phyloP scores from a whole-genome alignment of 2,329 filamentous ascomycete genomes.

The Clarireedia monteithiana region DNA sequence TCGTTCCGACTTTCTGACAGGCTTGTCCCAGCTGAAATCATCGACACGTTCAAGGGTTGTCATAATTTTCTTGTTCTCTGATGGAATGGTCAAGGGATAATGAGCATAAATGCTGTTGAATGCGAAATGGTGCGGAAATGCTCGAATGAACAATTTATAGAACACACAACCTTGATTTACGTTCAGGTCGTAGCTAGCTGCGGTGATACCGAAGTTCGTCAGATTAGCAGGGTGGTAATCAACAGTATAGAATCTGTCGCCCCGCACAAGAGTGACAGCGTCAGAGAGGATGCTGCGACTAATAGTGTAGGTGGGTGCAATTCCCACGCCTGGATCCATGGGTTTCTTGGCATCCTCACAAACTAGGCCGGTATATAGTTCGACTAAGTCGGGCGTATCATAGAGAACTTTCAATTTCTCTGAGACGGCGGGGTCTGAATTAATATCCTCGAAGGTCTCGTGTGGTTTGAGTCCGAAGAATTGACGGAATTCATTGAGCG shows the following conservation, averaged over 20 bases:
- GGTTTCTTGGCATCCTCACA: slow-evolving; percentile 44
- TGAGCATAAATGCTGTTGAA: slow-evolving; percentile 78
- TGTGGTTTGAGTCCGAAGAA: slow-evolving; percentile 72
- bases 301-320: slow-evolving; percentile 42
- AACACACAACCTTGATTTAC: slow-evolving; percentile 63
- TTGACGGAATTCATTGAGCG: slow-evolving; percentile 74
- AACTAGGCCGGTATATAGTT: slow-evolving; percentile 60
- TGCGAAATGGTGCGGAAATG: slow-evolving; percentile 72
- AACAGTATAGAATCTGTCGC: slow-evolving; percentile 45
- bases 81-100: slow-evolving; percentile 50
- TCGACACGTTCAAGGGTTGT: slow-evolving; percentile 43
- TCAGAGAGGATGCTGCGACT: slow-evolving; percentile 49
- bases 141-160: slow-evolving; percentile 72
- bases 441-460: slow-evolving; percentile 73
- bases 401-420: slow-evolving; percentile 59
- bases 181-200: slow-evolving; percentile 55
- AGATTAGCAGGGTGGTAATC: slow-evolving; percentile 50
- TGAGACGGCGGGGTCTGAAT: slow-evolving; percentile 63
- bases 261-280: slow-evolving; percentile 49
- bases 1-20: slow-evolving; percentile 6
- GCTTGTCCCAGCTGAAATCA: slow-evolving; percentile 19
- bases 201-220: slow-evolving; percentile 76
- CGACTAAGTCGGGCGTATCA: slow-evolving; percentile 49
- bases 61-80: slow-evolving; percentile 64
- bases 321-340: slow-evolving; percentile 42